Percentiles rank a stretch among this genome's conserved stretches.
These are phyloP conservation scores for Myrmaecium sp. DNA, from an alignment of 2,329 filamentous ascomycete species.

Conservation along the genomic window DNA sequence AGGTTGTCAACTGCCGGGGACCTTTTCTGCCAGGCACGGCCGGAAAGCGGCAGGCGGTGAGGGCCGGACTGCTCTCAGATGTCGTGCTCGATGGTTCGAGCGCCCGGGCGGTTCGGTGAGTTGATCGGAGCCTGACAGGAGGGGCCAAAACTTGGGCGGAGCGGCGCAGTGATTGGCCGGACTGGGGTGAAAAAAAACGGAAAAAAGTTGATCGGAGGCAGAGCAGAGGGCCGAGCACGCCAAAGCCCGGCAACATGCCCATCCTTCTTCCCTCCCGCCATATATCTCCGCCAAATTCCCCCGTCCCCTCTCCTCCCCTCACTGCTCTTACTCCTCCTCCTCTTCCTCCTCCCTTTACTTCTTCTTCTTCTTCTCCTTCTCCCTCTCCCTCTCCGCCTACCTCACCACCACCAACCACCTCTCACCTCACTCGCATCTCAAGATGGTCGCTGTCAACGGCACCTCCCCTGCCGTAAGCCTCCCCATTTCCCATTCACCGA, in stretches of 20 bases:
- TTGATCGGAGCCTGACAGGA: no score
- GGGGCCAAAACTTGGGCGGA: no score
- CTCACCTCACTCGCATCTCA: constrained; percentile 8
- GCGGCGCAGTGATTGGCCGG: no score
- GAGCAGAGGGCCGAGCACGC: no score
- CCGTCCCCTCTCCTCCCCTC: constrained; percentile 7
- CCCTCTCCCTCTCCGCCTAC: constrained; percentile 10
- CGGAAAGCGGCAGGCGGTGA: background rate
- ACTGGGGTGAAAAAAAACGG: no score
- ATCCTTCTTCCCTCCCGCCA: constrained; percentile 16
- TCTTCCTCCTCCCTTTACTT: constrained; percentile 7
- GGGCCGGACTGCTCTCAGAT: no score
- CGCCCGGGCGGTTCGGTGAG: no score
- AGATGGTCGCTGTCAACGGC: constrained; percentile 11
- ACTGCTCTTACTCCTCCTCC: no score
- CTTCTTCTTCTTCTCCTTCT: constrained; percentile 8
- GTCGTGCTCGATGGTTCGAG: no score
- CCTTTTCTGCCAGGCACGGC: constrained; percentile 3
- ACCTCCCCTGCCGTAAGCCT: background rate
- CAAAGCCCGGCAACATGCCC: no score
- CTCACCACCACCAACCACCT: constrained; percentile 8
- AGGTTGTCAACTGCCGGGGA: constrained; percentile 2
- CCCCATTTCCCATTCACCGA: background rate
- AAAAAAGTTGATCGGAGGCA: no score
- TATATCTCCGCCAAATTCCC: constrained; percentile 11